Evolutionary conservation across 371 early-diverging fungal species (phyloP).

Genomic region (Rhizopus sp.): DNA sequence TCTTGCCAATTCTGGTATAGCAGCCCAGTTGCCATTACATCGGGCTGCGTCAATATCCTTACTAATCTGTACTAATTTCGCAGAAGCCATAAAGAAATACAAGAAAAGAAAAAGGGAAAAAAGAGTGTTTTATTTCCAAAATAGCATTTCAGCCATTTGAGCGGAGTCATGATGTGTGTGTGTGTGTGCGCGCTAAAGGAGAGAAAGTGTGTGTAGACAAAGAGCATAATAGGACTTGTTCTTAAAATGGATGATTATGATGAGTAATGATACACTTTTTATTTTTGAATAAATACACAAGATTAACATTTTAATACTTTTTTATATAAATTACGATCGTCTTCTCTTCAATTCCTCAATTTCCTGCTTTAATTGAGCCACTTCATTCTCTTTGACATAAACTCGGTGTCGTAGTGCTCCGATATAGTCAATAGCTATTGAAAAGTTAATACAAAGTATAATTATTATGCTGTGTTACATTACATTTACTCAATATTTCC

Average conservation of each 20-base stretch:
- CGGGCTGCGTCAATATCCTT: constrained; percentile 58
- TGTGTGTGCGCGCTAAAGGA: background rate
- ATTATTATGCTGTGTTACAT: constrained; percentile 7
- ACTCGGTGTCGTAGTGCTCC: background rate
- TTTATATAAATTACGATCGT: background rate
- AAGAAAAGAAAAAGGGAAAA: constrained; percentile 4
- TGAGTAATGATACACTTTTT: no score
- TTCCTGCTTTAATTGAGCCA: background rate
- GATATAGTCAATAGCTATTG: constrained; percentile 3
- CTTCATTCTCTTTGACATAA: background rate
- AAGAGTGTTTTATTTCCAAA: constrained; percentile 7
- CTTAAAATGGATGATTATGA: background rate
- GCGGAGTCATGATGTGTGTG: background rate
- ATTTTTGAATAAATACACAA: background rate
- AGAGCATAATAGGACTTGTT: no score
- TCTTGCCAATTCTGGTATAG: constrained; percentile 60
- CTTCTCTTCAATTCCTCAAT: constrained; percentile 2
- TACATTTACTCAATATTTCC: constrained; percentile 77
- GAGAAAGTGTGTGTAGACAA: background rate
- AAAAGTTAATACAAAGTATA: background rate
- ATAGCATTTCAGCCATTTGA: constrained; percentile 3
- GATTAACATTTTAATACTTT: background rate
- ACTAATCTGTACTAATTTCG: constrained; percentile 33
- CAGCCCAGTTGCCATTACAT: constrained; percentile 53
- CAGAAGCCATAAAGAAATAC: constrained; percentile 22